Evolutionary conservation across 306 rosid species (phyloP).

Genomic region (Crotalaria pallida): DNA sequence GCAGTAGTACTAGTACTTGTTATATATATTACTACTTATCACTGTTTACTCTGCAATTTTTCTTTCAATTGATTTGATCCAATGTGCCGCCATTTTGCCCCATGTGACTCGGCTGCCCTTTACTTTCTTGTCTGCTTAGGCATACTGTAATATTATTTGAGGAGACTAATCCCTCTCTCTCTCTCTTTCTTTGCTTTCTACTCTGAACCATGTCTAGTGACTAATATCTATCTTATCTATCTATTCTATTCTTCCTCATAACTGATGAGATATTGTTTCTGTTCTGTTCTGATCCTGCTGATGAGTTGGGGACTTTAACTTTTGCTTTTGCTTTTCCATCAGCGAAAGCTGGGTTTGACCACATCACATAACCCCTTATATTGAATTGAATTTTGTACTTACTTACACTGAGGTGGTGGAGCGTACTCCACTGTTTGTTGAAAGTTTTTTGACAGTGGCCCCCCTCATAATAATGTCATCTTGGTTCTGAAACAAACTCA

Average conservation of each 20-base stretch:
- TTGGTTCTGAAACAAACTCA: conserved; percentile 35
- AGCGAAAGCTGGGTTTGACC: conserved; percentile 70
- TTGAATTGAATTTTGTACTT: conserved; percentile 21
- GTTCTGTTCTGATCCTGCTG: conserved; percentile 21
- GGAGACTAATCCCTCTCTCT: background rate
- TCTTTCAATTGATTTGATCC: conserved; percentile 63
- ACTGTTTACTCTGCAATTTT: conserved; percentile 12
- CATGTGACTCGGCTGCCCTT: conserved; percentile 29
- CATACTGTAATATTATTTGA: background rate
- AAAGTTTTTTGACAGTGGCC: conserved; percentile 28
- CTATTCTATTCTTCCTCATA: conserved; percentile 12
- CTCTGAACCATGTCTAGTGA: conserved; percentile 8
- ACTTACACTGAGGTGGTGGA: conserved; percentile 22
- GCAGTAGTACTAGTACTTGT: conserved; percentile 21
- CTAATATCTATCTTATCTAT: conserved; percentile 1
- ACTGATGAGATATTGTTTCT: background rate
- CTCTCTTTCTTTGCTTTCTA: background rate
- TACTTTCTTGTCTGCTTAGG: conserved; percentile 29
- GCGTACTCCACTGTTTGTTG: conserved; percentile 22
- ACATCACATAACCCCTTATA: conserved; percentile 25
- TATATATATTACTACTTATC: background rate
- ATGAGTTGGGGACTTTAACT: conserved; percentile 38
- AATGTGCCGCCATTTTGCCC: conserved; percentile 90
- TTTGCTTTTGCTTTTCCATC: conserved; percentile 68
- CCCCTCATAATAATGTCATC: conserved; percentile 29